Percentiles rank a stretch among this genome's conserved stretches.
phyloP scores from a whole-genome alignment of 2,329 filamentous ascomycete species.

The Stagonosporopsis chrysanthemi region DNA sequence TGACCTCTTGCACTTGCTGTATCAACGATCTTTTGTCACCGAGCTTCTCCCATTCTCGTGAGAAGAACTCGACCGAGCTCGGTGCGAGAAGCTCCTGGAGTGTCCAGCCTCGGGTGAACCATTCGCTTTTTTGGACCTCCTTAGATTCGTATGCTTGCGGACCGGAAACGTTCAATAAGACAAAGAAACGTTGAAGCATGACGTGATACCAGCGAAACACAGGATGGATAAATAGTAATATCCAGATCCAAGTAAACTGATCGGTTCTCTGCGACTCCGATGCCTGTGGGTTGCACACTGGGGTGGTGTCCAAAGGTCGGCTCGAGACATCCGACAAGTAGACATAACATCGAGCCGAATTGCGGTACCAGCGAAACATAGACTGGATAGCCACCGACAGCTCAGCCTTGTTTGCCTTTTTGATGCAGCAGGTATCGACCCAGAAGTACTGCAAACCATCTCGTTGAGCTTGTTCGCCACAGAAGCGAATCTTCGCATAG shows the following conservation, averaged over 20 bases:
- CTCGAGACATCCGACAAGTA: not conserved
- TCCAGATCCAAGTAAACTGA: too few relatives aligned
- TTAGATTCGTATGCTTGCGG: too few relatives aligned
- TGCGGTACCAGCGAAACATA: not conserved
- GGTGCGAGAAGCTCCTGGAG: not conserved
- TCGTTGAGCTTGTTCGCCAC: not conserved
- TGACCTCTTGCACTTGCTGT: not conserved
- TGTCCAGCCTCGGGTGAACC: too few relatives aligned
- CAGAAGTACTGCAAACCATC: not conserved
- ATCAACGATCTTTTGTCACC: not conserved
- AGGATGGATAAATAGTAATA: too few relatives aligned
- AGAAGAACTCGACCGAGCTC: not conserved
- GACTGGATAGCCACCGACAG: not conserved
- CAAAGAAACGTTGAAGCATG: too few relatives aligned
- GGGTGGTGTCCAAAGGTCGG: too few relatives aligned
- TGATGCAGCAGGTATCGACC: not conserved
- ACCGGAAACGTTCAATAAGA: too few relatives aligned
- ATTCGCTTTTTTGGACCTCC: too few relatives aligned
- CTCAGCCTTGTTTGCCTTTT: not conserved
- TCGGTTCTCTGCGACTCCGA: too few relatives aligned
- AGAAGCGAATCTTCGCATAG: not conserved
- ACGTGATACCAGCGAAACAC: too few relatives aligned
- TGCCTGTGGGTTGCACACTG: too few relatives aligned
- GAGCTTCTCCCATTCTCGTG: not conserved
- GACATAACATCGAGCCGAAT: not conserved